phyloP scores from a whole-genome alignment of 176 grass and related monocot genomes.

The Juncus effusus region DNA sequence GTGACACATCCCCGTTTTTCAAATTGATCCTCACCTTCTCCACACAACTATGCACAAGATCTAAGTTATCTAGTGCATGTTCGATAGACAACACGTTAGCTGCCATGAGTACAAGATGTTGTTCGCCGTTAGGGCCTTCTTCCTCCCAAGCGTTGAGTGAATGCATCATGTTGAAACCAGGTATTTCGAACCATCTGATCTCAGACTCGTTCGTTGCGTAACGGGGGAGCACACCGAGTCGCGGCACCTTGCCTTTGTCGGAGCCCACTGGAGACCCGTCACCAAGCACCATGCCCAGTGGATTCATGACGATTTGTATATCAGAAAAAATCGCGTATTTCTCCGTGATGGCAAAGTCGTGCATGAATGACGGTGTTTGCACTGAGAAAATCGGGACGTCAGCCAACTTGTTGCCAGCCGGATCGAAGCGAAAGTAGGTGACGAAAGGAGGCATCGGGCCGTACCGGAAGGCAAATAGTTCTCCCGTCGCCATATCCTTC shows the following conservation, averaged over 20 bases:
- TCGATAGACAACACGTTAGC: conserved; percentile 84
- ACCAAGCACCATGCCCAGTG: conserved; percentile 67
- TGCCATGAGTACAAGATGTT: conserved; percentile 60
- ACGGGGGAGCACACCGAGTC: conserved; percentile 61
- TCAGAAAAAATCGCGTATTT: conserved; percentile 60
- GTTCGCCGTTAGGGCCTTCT: conserved; percentile 24
- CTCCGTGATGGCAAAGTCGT: conserved; percentile 86
- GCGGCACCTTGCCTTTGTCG: conserved; percentile 52
- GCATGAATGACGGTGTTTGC: conserved; percentile 61
- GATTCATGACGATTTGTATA: conserved; percentile 89
- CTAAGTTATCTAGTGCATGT: conserved; percentile 63
- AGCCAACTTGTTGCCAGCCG: conserved; percentile 56
- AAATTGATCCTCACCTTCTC: conserved; percentile 86
- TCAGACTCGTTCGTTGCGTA: conserved; percentile 68
- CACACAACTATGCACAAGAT: conserved; percentile 59
- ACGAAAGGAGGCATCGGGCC: conserved; percentile 73
- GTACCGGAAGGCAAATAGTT: conserved; percentile 78
- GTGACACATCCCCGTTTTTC: conserved; percentile 43
- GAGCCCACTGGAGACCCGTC: conserved; percentile 53
- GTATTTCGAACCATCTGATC: conserved; percentile 90
- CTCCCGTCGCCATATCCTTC: conserved; percentile 61
- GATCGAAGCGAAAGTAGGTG: conserved; percentile 81
- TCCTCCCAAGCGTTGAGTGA: conserved; percentile 88
- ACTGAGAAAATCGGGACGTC: conserved; percentile 86
- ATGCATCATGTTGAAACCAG: conserved; percentile 81